Base-by-base conservation (phyloP, 305 asterid species). In the Solanum hybrid region DNA sequence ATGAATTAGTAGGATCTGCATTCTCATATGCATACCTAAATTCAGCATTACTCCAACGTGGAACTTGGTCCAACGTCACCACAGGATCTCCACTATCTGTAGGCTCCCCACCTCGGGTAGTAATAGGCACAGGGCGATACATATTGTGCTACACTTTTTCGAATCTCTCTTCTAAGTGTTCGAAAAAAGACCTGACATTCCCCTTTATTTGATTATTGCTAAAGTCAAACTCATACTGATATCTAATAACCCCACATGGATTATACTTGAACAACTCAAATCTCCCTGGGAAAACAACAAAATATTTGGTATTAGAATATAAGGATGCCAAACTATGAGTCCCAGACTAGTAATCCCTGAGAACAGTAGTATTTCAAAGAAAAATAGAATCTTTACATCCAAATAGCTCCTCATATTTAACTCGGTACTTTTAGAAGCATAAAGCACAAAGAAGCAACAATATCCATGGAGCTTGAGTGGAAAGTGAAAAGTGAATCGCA, bases 21-120 rank as follows among this genome's bases (percentile, higher is more conserved):
- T 93, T 94, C 90, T 94, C 96, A 85, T 93, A 91, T 6, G 92
- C 93, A 88, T 92, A 92, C 89, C 95, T 94, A 87, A 69, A 90
- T 87, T 95, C 99, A 13, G 94, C 87, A 90, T 95, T 97, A 89
- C 94, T 92, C 99, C 98, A 95, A 29, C 96, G 85, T 4, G 99
- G 98, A 90, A 96, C 90, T 93, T 95, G 98, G 91, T 95, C 98
- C 31, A 96, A 80, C 13, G 95, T 92, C 92, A 95, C 98, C 72
- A 93, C 95, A 78, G 96, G 81, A 91, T 95, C 95, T 79, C 92
- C 95, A 90, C 91, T 94, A 91, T 94, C 97, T n/a, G 95, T 94
- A 5, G 96, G 95, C 92, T 92, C 77, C 60, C 98, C 98, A 42
- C 97, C 99, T 71, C 94, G 93, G 75, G 92, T 91, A 87, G 94